Evolutionary conservation across 2,329 filamentous ascomycete genomes (phyloP).

Genomic region (Penicillium sp.): DNA sequence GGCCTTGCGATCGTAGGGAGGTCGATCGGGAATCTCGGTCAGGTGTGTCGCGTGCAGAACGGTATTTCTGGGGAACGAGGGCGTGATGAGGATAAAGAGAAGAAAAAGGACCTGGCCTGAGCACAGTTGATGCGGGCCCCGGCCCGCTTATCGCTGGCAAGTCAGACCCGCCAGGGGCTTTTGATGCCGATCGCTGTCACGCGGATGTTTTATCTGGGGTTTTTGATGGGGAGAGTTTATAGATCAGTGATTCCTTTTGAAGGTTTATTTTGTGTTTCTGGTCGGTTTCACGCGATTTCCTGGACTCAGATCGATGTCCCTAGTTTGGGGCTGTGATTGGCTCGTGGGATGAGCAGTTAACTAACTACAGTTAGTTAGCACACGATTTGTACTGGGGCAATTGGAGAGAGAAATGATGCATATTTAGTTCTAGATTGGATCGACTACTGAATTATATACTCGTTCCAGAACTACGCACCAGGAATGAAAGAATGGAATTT

Average conservation of each 20-base stretch:
- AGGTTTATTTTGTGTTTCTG: not conserved
- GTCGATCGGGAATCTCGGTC: not conserved
- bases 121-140: conserved; percentile 21
- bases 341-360: not conserved
- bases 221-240: not conserved
- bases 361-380: not conserved
- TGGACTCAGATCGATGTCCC: not conserved
- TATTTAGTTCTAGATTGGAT: not conserved
- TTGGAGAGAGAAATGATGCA: not conserved
- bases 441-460: not conserved
- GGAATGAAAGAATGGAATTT: not conserved
- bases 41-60: not conserved
- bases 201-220: not conserved
- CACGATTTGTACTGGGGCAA: not conserved
- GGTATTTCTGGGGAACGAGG: not conserved
- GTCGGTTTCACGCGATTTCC: not conserved
- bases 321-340: not conserved
- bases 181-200: conserved; percentile 8
- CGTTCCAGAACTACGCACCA: not conserved
- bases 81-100: conserved; percentile 1
- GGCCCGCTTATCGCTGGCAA: conserved; percentile 16
- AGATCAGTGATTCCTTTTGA: not conserved
- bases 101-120: conserved; percentile 19
- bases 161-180: conserved; percentile 13
- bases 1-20: not conserved